Base-by-base conservation (phyloP, 1,284 basidiomycete species). In the Leccinum subspadiceum region DNA sequence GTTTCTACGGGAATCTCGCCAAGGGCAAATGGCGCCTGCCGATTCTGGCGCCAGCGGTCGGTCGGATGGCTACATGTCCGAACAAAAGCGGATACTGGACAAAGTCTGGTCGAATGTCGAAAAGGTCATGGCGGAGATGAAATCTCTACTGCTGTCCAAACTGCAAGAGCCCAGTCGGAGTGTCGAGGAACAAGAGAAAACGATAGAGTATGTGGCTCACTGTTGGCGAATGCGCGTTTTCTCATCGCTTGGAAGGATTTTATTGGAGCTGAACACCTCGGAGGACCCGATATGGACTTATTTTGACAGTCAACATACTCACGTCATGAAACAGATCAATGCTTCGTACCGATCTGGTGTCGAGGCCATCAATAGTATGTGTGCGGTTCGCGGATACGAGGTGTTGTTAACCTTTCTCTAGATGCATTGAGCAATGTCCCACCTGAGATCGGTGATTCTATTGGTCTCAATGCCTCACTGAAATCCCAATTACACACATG, bases 21-120 rank as follows among this genome's bases (percentile, higher is more conserved):
- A 52, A 0, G 91, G 89, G 0, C 94, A 95, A 69, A 80, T 96
- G 2, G 79, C 93, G 5, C 89, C 86, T 8, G 80, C 83, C 29
- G 85, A 83, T 29, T 78, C 78, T 52, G 71, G 78, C 12, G 85
- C 82, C 67, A 86, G 85, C 62, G 80, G 79, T 17, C 79, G 79
- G 59, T 77, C 76, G n/a, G 79, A 78, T 4, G 76, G 78, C 5
- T 73, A 82, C 8, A 81, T 86, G 62, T 88, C 86, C 65, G 93
- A 95, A 71, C 94, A 97, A 75, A 92, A 89, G 68, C 84, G 95
- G 41, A 92, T 99, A 41, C 85, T 98, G 55, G 93, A 98, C 63
- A 98, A 96, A 76, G 94, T 99, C 2, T 99, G 97, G 97, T 84
- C 80, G 3, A 94, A 89, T 26, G 96, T 98, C 12, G 96, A 99